Base-by-base conservation (phyloP, 108 stramenopile genomes). In the Aurantiochytrium sp. region DNA sequence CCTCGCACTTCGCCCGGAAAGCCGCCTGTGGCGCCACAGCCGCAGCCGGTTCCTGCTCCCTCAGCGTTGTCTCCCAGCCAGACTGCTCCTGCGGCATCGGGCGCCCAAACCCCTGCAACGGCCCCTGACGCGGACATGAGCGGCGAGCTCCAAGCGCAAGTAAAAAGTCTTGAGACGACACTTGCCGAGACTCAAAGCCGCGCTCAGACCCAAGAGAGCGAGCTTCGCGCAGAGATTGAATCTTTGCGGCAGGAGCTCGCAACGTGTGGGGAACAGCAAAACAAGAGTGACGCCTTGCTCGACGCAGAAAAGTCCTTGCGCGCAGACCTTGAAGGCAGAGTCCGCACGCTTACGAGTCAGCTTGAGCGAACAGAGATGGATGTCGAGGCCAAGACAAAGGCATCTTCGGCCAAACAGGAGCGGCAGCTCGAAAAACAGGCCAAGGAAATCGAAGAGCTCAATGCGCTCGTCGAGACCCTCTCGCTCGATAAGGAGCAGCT, bases 381-480 rank as follows among this genome's bases (percentile, higher is more conserved):
- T 23, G 45, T 83, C 12, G 76, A 83, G 28, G 76, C 76, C 76
- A 83, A 83, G 23, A 12, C 45, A 18, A 83, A 83, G 51, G 76
- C 76, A 0, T 47, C 76, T 53, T 53, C 51, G 25, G 76, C 76
- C 76, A 83, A 83, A 45, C 51, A 53, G 76, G 76, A 83, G 45
- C 76, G 76, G 12, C 44, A 14, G 51, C n/a, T 83, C 4, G 76
- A 83, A 35, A 83, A 83, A 23, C 76, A 83, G 51, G 28, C 76
- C 76, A 83, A 83, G 23, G 76, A 83, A 23, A 12, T 83, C 12
- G 76, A 83, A 83, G 76, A 83, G 76, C 51, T 83, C 19, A 83
- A 83, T 35, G 76, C 51, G 16, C 45, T 83, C 25, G 51, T 83
- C 12, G 76, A 83, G 51, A 53, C 76, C 23, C 23, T 83, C 10